Evolutionary conservation across 2,329 filamentous ascomycete species (phyloP).

Genomic region (Grosmannia serpens): DNA sequence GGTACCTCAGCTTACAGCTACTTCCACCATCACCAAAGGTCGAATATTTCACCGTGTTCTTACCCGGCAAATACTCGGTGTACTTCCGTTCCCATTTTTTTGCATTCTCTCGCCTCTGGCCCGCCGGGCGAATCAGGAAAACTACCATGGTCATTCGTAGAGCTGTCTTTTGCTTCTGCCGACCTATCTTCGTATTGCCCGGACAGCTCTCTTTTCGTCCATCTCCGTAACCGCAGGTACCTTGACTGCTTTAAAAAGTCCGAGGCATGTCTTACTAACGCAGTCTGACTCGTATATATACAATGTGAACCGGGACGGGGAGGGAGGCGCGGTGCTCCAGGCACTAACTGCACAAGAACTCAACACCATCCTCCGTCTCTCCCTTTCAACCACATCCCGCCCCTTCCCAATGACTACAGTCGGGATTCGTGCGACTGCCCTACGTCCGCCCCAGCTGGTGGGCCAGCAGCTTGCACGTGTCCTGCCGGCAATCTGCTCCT

Average conservation of each 20-base stretch:
- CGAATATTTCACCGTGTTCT: not conserved
- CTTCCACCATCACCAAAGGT: not conserved
- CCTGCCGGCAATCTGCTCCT: slow-evolving; percentile 4
- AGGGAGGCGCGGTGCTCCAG: not conserved
- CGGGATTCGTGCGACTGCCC: not conserved
- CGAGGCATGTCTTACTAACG: not conserved
- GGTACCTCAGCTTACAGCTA: not conserved
- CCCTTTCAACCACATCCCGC: not conserved
- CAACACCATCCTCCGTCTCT: not conserved
- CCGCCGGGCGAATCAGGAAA: not conserved
- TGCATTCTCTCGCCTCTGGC: not conserved
- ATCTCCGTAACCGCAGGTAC: not conserved
- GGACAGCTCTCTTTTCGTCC: not conserved
- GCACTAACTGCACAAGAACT: not conserved
- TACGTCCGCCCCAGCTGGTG: slow-evolving; percentile 5
- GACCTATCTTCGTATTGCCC: not conserved
- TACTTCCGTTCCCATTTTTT: not conserved
- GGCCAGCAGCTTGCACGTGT: slow-evolving; percentile 4
- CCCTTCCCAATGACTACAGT: slow-evolving; percentile 5
- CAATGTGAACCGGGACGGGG: not conserved
- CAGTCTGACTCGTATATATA: not conserved
- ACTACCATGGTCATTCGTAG: not conserved
- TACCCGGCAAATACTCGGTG: not conserved
- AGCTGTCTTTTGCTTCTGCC: not conserved
- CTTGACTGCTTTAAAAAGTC: not conserved